Evolutionary conservation across 768 basidiomycete genomes (phyloP), one percentile per base, ranked within the genome.

Genomic region (Leccinum incarnatum): DNA sequence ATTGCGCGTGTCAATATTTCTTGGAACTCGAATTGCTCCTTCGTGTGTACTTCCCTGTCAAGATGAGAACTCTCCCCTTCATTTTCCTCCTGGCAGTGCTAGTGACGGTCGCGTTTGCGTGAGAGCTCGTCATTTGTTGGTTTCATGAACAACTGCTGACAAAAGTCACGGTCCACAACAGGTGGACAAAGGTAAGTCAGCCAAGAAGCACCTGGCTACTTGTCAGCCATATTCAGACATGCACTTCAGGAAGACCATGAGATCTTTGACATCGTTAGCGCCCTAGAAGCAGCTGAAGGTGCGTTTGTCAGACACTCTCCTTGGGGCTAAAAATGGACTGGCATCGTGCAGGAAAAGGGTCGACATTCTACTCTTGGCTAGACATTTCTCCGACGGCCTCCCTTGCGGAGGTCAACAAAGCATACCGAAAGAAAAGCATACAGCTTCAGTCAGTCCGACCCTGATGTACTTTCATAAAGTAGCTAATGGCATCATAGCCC

Each of bases 351-450:
- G 88, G 88, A 60, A 95, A 90, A 70, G 93, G 89, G 32, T 93
- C 89, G n/a, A 91, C 87, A 0, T 99, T 98, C 77, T 99, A 99
- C 77, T 92, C 93, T 11, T 96, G 90, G 87, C 77, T 99, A 47
- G 89, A 90, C 58, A 83, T 97, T 1, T 77, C 91, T 3, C 74
- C 86, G 4, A 85, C 86, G 0, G 95, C 95, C 1, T 77, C 85
- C 15, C 83, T 85, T 5, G 61, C 80, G 27, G 92, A 96, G 62
- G 93, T 98, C 64, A 83, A 82, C 52, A 93, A 89, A 72, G 93
- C 95, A 4, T 98, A 97, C 77, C 79, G 95, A 65, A 97, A 88
- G 75, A 87, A 92, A 75, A 95, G 93, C 69, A 83, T 97, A 68
- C 79, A 84, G 62, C 79, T 96, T 50, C 96, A 98, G 95, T 98